Evolutionary conservation across 116 monocot species (phyloP), one percentile per base, ranked within the genome.

Genomic region (Papilionanthe hybrid): DNA sequence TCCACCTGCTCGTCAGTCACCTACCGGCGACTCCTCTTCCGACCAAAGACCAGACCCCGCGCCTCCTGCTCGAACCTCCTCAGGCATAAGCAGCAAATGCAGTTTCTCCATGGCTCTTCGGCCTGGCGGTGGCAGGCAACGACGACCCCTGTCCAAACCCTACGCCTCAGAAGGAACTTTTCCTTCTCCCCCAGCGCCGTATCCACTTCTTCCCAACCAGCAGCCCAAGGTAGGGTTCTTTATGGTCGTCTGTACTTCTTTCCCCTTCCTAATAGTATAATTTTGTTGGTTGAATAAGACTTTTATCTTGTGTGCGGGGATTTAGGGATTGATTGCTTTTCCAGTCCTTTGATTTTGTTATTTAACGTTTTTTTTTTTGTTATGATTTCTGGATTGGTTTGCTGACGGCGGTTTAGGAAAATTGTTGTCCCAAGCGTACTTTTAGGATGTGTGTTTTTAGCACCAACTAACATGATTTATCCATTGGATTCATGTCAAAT

Each of bases 141-240:
- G 7, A 44, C 86, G 37, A 75, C 80, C 7, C 67, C 80, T 78
- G 23, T 50, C 10, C 18, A 75, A 29, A 42, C 55, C 17, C 5
- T 68, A 49, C 80, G 42, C 23, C 42, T 41, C 72, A 83, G 80
- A 69, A 85, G 88, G 76, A 68, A 75, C 69, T 86, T 90, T 75
- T 89, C 85, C 25, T 67, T 96, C 13, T 1, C 87, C 5, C 85
- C 92, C 15, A 82, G 81, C 9, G 92, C 96, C 18, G 86, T 96
- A 15, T 96, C 96, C 65, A 83, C 93, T 25, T 87, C 96, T 12
- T 87, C 91, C 11, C 84, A 69, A n/a, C 87, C 83, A 20, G 55
- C 82, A 3, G 82, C 88, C 20, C 65, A 69, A 55, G 92, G 92
- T 93, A 78, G 30, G 27, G 0, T 37, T 48, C 75, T 9, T 22